Evolutionary conservation across 1,139 yeast genomes (phyloP), one percentile per base, ranked within the genome.

Genomic region (Saccharomycopsis phalli): DNA sequence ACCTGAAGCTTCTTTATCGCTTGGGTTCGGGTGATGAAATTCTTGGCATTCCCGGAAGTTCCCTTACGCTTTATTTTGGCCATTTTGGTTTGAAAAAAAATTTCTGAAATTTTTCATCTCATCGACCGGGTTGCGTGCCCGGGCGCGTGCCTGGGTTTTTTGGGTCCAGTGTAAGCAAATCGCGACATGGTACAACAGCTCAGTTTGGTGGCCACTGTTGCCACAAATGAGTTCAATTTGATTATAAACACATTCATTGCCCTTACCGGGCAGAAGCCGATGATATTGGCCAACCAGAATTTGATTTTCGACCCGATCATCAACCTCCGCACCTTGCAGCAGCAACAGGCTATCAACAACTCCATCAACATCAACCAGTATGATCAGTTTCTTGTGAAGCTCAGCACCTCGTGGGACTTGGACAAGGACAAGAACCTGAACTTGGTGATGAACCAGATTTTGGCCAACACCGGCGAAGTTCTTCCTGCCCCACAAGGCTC

Each of bases 1-100:
- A 93, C 82, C 63, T 91, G 98, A 49, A 91, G 69, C 60, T 81
- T 86, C 62, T 82, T 81, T 45, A 91, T 83, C 4, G 99, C 99
- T 62, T 86, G 95, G 1, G 96, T 81, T 64, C 99, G 75, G 45
- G 97, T 88, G 57, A 91, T 74, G 65, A 80, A 91, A 65, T 86
- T 84, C 65, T 80, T 82, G 48, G 95, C 95, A 53, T 86, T 88
- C 61, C 98, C 97, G 44, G 81, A 64, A 47, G 82, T 72, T 51
- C 87, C 84, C 67, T 72, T 87, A 79, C 77, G 84, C 69, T 81
- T 82, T 51, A 81, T 75, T 60, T 38, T 42, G 22, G 41, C 47
- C 48, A 45, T 45, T 28, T 27, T 42, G 6, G 16, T 17, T 6
- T 7, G 31, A 16, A 30, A 14, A 30, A 30, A 30, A 14, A 14